phyloP scores from a whole-genome alignment of 495 filamentous ascomycete genomes.

The Penicillium subrubescens region DNA sequence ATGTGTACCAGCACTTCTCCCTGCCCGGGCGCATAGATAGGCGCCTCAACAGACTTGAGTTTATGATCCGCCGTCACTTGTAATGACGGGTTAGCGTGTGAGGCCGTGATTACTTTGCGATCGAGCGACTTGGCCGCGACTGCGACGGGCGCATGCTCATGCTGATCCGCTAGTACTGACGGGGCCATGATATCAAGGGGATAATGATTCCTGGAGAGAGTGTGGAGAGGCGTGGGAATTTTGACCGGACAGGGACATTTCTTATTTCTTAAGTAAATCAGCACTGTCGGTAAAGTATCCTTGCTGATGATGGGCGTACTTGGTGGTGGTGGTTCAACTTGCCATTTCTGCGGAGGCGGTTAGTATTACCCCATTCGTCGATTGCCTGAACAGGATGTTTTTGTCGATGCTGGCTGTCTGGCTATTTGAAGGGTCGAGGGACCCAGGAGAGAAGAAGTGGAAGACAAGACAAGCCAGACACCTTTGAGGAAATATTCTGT shows the following conservation, averaged over 20 bases:
- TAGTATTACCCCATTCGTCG: conserved; percentile 8
- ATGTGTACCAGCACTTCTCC: conserved; percentile 55
- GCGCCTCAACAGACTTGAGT: conserved; percentile 52
- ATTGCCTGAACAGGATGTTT: conserved; percentile 15
- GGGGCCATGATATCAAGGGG: conserved; percentile 11
- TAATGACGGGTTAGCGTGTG: conserved; percentile 54
- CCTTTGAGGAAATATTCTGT: neutral
- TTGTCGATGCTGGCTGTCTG: conserved; percentile 5
- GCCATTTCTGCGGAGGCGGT: neutral
- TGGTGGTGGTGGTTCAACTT: conserved; percentile 5
- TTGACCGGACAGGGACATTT: conserved; percentile 1
- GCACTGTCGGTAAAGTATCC: conserved; percentile 7
- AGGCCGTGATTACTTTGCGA: conserved; percentile 17
- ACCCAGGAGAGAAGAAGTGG: neutral
- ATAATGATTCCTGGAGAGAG: neutral
- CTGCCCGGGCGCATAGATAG: conserved; percentile 46
- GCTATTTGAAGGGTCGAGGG: conserved; percentile 12
- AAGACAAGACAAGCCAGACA: neutral
- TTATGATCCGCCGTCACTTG: conserved; percentile 58
- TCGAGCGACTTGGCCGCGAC: conserved; percentile 13
- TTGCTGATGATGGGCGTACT: neutral
- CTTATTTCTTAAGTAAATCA: conserved; percentile 15
- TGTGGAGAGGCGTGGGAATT: conserved; percentile 3
- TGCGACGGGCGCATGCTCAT: neutral
- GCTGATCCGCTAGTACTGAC: conserved; percentile 20